Evolutionary conservation across 2,329 filamentous ascomycete genomes (phyloP), one percentile per base, ranked within the genome.

Genomic region (Colletotrichum scovillei): DNA sequence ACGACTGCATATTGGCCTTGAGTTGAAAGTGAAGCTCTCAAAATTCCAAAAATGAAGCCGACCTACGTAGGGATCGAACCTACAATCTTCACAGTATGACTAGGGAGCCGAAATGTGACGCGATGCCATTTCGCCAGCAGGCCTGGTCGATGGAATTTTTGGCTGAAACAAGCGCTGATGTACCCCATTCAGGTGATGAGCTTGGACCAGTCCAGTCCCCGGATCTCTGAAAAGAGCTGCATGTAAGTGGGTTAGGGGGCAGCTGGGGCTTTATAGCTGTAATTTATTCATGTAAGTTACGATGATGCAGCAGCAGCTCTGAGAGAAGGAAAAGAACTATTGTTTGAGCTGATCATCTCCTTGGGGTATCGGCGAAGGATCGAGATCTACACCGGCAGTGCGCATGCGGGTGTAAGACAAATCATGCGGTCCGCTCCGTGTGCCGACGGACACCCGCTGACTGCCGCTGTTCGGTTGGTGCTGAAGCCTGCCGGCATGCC

Each of bases 51-150:
- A 42, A 42, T 38, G 35, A 16, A 16, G 3, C 35, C 69, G 67
- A 71, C 67, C 71, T 71, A 71, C 71, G 42, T 70, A 73, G 60
- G 66, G 66, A 70, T 73, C 70, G 70, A 73, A 73, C 70, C 70
- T 73, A 69, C 38, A 69, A 73, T 73, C 70, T 73, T 73, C 70
- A 73, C 59, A 69, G 70, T 49, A 3, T 65, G 70, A 56, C 66
- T 60, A 49, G 7, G 4, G 1, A 72, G 66, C 70, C 70, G 70
- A 73, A 73, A 73, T 73, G 59, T 73, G 70, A 73, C 70, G 70
- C 70, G 70, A 73, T 73, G 70, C 70, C 70, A 73, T 73, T 73
- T 73, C 70, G 70, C 70, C 70, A 73, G 70, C 70, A 73, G 70
- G 70, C 70, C 19, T 64, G 38, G 4, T 26, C 5, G 35, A 42